Evolutionary conservation across 129 eudicot genomes (phyloP).

Genomic region (Glebionis coronaria): DNA sequence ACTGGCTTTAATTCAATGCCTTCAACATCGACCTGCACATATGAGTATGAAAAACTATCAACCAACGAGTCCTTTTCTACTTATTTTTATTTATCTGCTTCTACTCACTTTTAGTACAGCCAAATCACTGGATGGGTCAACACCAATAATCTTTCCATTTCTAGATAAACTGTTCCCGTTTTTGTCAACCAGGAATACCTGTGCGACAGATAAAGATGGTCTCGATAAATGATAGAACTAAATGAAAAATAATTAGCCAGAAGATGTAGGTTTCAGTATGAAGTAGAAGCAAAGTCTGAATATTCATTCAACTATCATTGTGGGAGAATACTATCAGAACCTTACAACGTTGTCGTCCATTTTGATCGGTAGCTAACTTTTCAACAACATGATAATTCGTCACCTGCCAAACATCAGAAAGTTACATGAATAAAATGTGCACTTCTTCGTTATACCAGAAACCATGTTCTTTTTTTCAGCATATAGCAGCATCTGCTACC

Average conservation of each 20-base stretch:
- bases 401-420: slow-evolving; percentile 44
- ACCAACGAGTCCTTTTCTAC: not conserved
- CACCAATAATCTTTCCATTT: slow-evolving; percentile 71
- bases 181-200: slow-evolving; percentile 67
- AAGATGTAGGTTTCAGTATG: too few relatives aligned
- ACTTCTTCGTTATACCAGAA: slow-evolving; percentile 3
- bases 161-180: slow-evolving; percentile 55
- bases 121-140: slow-evolving; percentile 79
- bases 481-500: not conserved
- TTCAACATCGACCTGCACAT: slow-evolving; percentile 59
- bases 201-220: slow-evolving; percentile 4
- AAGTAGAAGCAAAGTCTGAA: not conserved
- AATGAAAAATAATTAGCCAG: not conserved
- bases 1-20: slow-evolving; percentile 71
- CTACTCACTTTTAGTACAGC: slow-evolving; percentile 83
- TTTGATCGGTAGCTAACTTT: slow-evolving; percentile 72
- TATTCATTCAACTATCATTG: not conserved
- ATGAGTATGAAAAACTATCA: not conserved
- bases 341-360: slow-evolving; percentile 87
- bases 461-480: not conserved
- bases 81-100: not conserved
- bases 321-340: slow-evolving; percentile 37
- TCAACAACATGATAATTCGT: slow-evolving; percentile 92
- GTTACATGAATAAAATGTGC: not conserved
- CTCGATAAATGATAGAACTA: not conserved